phyloP scores from a whole-genome alignment of 805 yeast species.

The Ogataea paraovalis region DNA sequence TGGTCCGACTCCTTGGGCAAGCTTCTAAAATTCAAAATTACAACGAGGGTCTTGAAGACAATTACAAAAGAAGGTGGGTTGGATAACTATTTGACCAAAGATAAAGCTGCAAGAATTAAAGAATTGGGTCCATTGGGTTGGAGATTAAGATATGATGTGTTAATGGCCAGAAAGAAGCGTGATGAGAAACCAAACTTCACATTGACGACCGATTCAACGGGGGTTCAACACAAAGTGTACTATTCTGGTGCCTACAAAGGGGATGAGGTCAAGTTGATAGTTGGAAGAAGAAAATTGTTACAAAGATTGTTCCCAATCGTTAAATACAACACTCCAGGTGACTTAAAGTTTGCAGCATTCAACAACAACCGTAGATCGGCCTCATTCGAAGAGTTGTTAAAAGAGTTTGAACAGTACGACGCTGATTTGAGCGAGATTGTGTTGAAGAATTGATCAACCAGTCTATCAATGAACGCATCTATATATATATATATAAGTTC shows the following conservation, averaged over 20 bases:
- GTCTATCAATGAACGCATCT: background rate
- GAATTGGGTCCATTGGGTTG: constrained; percentile 93
- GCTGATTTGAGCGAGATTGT: constrained; percentile 32
- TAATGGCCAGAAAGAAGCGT: constrained; percentile 43
- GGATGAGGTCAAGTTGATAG: constrained; percentile 44
- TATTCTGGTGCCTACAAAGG: constrained; percentile 42
- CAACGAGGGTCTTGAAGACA: constrained; percentile 79
- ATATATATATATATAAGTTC: background rate
- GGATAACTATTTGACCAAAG: constrained; percentile 83
- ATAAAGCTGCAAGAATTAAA: constrained; percentile 83
- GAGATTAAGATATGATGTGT: constrained; percentile 75
- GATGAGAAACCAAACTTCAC: constrained; percentile 34
- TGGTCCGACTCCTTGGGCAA: constrained; percentile 80
- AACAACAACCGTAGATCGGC: constrained; percentile 39
- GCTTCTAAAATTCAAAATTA: constrained; percentile 54
- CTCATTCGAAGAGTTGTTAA: constrained; percentile 45
- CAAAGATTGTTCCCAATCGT: constrained; percentile 50
- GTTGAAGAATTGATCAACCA: constrained; percentile 6
- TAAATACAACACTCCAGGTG: constrained; percentile 38
- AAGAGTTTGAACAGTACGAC: constrained; percentile 41
- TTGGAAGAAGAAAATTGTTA: constrained; percentile 64
- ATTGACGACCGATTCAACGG: constrained; percentile 28
- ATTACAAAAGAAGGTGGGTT: constrained; percentile 93
- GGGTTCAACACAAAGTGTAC: constrained; percentile 39
- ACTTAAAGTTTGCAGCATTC: constrained; percentile 45